Percentiles rank a stretch among this genome's conserved stretches.
Evolutionary conservation across 139 green algal species (phyloP).

Genomic region (Chlorella vulgaris): DNA sequence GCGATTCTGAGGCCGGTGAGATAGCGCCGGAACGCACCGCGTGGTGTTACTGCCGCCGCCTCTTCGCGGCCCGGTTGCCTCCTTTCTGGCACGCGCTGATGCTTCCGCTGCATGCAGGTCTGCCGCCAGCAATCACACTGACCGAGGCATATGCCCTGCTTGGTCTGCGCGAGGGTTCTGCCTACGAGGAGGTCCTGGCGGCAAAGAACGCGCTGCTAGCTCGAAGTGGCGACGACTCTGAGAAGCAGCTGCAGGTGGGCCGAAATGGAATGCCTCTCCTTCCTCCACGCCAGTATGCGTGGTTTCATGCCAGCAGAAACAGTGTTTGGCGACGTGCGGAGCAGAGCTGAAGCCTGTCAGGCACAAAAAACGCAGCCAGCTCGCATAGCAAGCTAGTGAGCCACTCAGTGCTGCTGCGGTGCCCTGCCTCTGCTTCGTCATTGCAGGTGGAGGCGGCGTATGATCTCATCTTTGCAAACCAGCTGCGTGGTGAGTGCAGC

Average conservation of each 20-base stretch:
- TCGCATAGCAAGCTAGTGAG: too few species aligned
- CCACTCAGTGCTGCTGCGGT: neutral
- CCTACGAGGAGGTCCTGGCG: conserved; percentile 62
- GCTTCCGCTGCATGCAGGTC: too few species aligned
- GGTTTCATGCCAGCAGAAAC: too few species aligned
- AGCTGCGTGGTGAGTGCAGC: conserved; percentile 16
- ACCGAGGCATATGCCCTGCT: conserved; percentile 56
- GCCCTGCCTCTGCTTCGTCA: neutral
- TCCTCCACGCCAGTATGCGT: too few species aligned
- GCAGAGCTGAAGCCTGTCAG: too few species aligned
- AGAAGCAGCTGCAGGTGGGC: neutral
- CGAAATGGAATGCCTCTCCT: neutral
- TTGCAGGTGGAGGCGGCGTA: conserved; percentile 40
- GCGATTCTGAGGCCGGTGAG: neutral
- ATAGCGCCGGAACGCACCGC: neutral
- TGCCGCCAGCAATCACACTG: conserved; percentile 32
- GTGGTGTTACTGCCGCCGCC: neutral
- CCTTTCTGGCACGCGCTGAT: too few species aligned
- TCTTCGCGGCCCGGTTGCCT: too few species aligned
- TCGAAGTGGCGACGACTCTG: neutral
- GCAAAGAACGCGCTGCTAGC: conserved; percentile 66
- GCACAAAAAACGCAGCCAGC: too few species aligned
- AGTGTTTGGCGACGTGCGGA: too few species aligned
- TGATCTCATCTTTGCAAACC: conserved; percentile 40
- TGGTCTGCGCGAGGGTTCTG: conserved; percentile 34